These are phyloP conservation scores for Trichoderma brevicompactum DNA, from an alignment of 2,329 filamentous ascomycete species.

Conservation along the genomic window DNA sequence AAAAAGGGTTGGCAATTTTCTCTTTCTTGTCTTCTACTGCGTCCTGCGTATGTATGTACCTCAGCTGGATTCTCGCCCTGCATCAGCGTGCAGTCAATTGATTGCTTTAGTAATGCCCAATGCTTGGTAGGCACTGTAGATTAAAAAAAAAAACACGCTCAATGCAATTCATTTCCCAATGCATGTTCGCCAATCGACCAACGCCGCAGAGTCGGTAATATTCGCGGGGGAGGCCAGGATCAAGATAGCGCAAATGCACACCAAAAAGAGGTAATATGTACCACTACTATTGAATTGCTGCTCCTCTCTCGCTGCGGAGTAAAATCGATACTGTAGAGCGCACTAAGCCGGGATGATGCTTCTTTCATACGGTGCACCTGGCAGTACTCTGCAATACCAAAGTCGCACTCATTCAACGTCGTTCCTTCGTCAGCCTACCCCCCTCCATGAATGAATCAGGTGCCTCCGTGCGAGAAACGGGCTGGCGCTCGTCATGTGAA, in stretches of 20 bases:
- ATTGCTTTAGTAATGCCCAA: background rate
- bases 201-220: too few relatives aligned
- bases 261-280: too few relatives aligned
- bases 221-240: too few relatives aligned
- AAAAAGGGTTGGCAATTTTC: background rate
- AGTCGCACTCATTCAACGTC: conserved; percentile 6
- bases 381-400: background rate
- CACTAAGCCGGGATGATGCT: too few relatives aligned
- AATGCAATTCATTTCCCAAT: background rate
- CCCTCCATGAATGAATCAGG: conserved; percentile 28
- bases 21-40: background rate
- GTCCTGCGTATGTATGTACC: too few relatives aligned
- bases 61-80: too few relatives aligned
- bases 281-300: too few relatives aligned
- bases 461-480: conserved; percentile 27
- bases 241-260: too few relatives aligned
- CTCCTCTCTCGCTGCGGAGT: too few relatives aligned
- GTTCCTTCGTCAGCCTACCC: conserved; percentile 24
- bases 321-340: too few relatives aligned
- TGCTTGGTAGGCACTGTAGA: too few relatives aligned
- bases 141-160: background rate
- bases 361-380: too few relatives aligned
- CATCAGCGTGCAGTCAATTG: background rate
- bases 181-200: conserved; percentile 10
- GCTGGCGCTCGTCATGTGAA: conserved; percentile 23